Percentiles rank a stretch among this genome's conserved stretches.
phyloP scores from a whole-genome alignment of 1,284 basidiomycete genomes.

The Entoloma clypeatum region DNA sequence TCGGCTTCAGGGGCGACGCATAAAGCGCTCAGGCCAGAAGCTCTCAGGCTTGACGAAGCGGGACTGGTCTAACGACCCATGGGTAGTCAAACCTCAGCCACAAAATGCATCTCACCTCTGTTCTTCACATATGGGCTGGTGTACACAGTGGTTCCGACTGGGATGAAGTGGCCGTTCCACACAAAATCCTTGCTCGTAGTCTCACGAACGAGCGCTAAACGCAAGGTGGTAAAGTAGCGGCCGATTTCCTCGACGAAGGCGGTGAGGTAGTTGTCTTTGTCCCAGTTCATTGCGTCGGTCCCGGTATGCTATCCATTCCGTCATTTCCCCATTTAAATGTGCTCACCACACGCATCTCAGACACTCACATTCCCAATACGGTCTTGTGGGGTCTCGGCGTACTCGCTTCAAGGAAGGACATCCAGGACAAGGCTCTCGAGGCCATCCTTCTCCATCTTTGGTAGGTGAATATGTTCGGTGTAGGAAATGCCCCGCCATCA shows the following conservation, averaged over 20 bases:
- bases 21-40: constrained; percentile 16
- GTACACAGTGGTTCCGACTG: constrained; percentile 15
- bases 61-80: constrained; percentile 5
- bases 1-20: constrained; percentile 17
- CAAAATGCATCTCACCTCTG: constrained; percentile 9
- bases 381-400: constrained; percentile 16
- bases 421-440: constrained; percentile 15
- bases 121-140: constrained; percentile 17
- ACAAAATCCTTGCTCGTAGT: constrained; percentile 17
- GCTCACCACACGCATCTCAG: too few relatives aligned
- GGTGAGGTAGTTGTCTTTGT: background rate
- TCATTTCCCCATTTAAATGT: too few relatives aligned
- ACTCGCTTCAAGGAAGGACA: constrained; percentile 11
- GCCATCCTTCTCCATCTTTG: constrained; percentile 11
- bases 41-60: constrained; percentile 14
- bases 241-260: background rate
- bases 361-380: constrained; percentile 17
- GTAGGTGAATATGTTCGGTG: background rate
- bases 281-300: constrained; percentile 12
- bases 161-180: constrained; percentile 17
- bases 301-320: too few relatives aligned
- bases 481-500: constrained; percentile 17
- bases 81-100: background rate
- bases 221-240: background rate
- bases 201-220: constrained; percentile 12